Percentiles rank a stretch among this genome's conserved stretches.
phyloP scores from a whole-genome alignment of 768 basidiomycete species.

The Mycena kentingensis region DNA sequence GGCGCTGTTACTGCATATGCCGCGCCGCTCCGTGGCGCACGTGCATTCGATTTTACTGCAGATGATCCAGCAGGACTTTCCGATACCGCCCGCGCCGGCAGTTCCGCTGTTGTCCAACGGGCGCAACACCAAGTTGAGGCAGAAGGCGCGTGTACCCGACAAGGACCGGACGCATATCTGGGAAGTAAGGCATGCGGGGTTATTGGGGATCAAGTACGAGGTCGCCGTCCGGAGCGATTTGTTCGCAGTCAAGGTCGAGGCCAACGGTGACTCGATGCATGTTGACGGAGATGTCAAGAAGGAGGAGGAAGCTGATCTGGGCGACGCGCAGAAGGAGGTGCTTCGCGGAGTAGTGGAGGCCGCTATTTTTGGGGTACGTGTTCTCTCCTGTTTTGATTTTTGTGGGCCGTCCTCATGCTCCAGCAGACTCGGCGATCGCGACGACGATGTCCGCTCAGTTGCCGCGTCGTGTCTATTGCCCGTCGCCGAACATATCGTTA shows the following conservation, averaged over 20 bases:
- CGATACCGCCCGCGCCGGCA: constrained; percentile 32
- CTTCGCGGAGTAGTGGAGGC: constrained; percentile 86
- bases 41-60: constrained; percentile 83
- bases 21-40: constrained; percentile 71
- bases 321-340: constrained; percentile 54
- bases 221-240: constrained; percentile 91
- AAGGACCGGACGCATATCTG: constrained; percentile 70
- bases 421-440: constrained; percentile 78
- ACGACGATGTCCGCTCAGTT: constrained; percentile 96
- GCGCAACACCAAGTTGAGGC: constrained; percentile 24
- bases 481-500: constrained; percentile 79
- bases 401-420: constrained; percentile 4
- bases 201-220: constrained; percentile 96
- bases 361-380: constrained; percentile 84
- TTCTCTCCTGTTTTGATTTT: background rate
- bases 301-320: constrained; percentile 24
- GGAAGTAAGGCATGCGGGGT: constrained; percentile 97
- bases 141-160: constrained; percentile 21
- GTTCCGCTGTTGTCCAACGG: constrained; percentile 26
- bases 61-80: constrained; percentile 92
- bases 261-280: constrained; percentile 8
- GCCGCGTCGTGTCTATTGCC: constrained; percentile 91
- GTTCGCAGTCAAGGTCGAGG: constrained; percentile 44
- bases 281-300: constrained; percentile 21
- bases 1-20: constrained; percentile 86